Evolutionary conservation across 352 stramenopile genomes (phyloP), one percentile per base, ranked within the genome.

Genomic region (Pythium guiyangense): DNA sequence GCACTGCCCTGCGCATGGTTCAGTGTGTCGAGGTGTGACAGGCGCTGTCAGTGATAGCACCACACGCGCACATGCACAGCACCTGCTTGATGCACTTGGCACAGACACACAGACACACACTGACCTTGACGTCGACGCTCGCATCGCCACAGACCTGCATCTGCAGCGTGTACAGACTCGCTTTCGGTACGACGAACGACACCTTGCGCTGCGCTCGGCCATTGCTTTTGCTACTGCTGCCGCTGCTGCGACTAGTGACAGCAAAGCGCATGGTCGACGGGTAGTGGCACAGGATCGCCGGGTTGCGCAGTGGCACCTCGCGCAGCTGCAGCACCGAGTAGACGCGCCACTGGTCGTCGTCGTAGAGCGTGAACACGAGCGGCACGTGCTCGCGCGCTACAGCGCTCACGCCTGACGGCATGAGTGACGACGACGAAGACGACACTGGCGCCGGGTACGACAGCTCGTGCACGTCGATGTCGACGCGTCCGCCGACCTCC

Each of bases 281-380:
- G 53, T 87, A 88, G 29, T 86, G 74, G 40, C 77, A 90, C 27
- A 88, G 51, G 45, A 86, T 66, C 22, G 68, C 74, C 14, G 70
- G 66, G 25, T 62, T 79, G 48, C 74, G 77, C 46, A 88, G 71
- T 35, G 79, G 70, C 59, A 86, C 69, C 22, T 86, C 79, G 6
- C 73, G 76, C 47, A 86, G 62, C 44, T 74, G 67, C n/a, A 88
- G 57, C 57, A 87, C 71, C 10, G 75, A 67, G 47, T 84, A 88
- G 22, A 71, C 60, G 10, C 70, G 70, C 77, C 79, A 90, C 54
- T 90, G 79, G 29, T 84, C 71, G 39, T 66, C 66, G 49, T 86
- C 70, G 49, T 86, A 86, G 35, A 90, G 56, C 26, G 77, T 71
- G 45, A 87, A 81, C 29, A 79, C 73, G 18, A 87, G 57, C 2